These are phyloP conservation scores for Amanita rimosa DNA, from an alignment of 768 basidiomycete species.

Conservation along the genomic window DNA sequence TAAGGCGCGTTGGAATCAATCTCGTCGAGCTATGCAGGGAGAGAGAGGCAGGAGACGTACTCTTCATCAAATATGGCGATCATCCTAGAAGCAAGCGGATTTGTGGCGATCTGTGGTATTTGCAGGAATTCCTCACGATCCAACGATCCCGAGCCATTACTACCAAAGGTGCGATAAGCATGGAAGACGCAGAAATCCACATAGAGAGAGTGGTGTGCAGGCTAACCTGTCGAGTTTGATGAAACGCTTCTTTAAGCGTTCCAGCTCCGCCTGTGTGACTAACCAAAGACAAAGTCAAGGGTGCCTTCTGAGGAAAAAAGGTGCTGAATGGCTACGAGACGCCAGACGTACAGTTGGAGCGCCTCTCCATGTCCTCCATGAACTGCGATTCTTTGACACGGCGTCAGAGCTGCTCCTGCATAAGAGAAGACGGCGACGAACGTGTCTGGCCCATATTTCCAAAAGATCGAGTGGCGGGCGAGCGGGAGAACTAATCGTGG, in stretches of 20 bases:
- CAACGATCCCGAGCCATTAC: slow-evolving; percentile 95
- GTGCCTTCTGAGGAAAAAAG: no score
- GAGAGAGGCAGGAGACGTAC: slow-evolving; percentile 38
- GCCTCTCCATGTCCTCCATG: slow-evolving; percentile 96
- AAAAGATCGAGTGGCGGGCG: background rate
- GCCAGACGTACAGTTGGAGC: slow-evolving; percentile 81
- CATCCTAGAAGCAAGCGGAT: slow-evolving; percentile 93
- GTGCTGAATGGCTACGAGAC: no score
- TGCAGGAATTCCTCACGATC: slow-evolving; percentile 98
- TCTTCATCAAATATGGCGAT: slow-evolving; percentile 99
- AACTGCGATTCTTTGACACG: slow-evolving; percentile 71
- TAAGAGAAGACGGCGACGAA: slow-evolving; percentile 25
- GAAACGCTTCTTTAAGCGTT: slow-evolving; percentile 95
- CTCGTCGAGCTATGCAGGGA: background rate
- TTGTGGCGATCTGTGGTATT: slow-evolving; percentile 98
- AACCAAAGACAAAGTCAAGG: background rate
- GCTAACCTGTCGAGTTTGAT: slow-evolving; percentile 96
- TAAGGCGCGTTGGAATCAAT: background rate
- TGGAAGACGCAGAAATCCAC: background rate
- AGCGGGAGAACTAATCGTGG: background rate
- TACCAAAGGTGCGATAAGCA: slow-evolving; percentile 16
- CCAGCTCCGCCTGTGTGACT: slow-evolving; percentile 94
- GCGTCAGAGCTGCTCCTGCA: slow-evolving; percentile 3
- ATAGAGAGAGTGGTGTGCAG: background rate
- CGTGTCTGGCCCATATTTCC: slow-evolving; percentile 73